A percentile compares a stretch with the other conserved stretches of the same genome.
These are phyloP conservation scores for Tilletia walkeri DNA, from an alignment of 1,284 basidiomycete species.

Conservation along the genomic window DNA sequence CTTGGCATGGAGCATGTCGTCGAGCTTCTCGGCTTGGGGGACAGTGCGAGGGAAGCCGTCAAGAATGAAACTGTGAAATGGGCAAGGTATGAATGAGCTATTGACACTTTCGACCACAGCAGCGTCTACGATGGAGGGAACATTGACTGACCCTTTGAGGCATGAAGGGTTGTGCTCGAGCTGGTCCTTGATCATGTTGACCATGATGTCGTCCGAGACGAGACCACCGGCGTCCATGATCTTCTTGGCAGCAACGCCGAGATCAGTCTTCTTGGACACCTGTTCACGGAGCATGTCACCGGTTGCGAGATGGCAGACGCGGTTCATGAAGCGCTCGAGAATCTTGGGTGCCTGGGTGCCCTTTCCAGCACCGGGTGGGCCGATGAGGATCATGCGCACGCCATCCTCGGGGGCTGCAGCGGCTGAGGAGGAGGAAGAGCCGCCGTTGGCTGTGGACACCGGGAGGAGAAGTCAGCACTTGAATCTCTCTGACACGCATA, in stretches of 20 bases:
- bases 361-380: slow-evolving; percentile 98
- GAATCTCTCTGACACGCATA: too few relatives aligned
- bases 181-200: slow-evolving; percentile 95
- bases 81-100: slow-evolving; percentile 50
- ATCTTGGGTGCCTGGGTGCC: slow-evolving; percentile 96
- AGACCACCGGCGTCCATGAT: slow-evolving; percentile 92
- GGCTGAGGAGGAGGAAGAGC: background rate
- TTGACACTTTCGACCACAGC: too few relatives aligned
- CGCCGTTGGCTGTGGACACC: too few relatives aligned
- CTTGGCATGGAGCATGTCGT: slow-evolving; percentile 77
- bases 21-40: slow-evolving; percentile 94
- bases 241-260: slow-evolving; percentile 91
- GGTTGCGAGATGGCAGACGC: slow-evolving; percentile 94
- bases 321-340: slow-evolving; percentile 74
- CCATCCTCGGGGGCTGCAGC: slow-evolving; percentile 25
- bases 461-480: too few relatives aligned
- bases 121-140: slow-evolving; percentile 15
- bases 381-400: slow-evolving; percentile 80
- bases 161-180: slow-evolving; percentile 87
- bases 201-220: slow-evolving; percentile 94
- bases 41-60: slow-evolving; percentile 98
- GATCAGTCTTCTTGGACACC: slow-evolving; percentile 78
- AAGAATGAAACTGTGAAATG: slow-evolving; percentile 72
- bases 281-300: slow-evolving; percentile 98
- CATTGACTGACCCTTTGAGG: slow-evolving; percentile 37